Percentiles rank a stretch among this genome's conserved stretches.
These are phyloP conservation scores for Acacia pycnantha DNA, from an alignment of 331 rosid genomes.

Conservation along the genomic window DNA sequence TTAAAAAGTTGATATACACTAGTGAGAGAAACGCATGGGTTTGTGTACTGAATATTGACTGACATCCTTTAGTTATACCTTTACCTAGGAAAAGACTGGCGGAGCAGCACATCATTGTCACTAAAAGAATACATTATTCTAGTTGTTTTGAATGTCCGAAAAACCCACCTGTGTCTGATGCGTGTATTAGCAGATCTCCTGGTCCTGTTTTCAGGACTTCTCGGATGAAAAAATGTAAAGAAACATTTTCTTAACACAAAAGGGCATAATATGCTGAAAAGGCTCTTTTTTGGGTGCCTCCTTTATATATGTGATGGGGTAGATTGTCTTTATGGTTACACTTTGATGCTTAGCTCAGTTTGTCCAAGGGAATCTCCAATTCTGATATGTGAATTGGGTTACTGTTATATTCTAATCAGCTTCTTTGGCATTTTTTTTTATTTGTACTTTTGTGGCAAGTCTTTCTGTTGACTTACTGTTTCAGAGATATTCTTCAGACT, in stretches of 20 bases:
- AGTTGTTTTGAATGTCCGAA: neutral
- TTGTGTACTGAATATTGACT: neutral
- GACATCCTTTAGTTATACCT: neutral
- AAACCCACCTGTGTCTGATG: neutral
- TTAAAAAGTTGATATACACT: neutral
- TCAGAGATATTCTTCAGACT: neutral
- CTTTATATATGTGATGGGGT: neutral
- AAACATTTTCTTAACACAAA: neutral
- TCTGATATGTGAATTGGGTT: neutral
- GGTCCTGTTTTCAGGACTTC: neutral
- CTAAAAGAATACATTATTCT: neutral
- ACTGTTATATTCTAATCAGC: neutral
- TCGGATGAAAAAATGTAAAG: neutral
- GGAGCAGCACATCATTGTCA: neutral
- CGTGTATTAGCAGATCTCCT: neutral
- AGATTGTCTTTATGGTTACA: neutral
- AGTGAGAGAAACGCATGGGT: neutral
- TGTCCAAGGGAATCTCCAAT: neutral
- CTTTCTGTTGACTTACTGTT: neutral
- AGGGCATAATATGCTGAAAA: neutral
- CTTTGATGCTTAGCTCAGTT: neutral
- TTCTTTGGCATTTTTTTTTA: neutral
- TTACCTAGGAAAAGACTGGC: neutral
- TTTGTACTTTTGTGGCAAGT: neutral
- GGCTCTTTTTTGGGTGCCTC: neutral